Conservation (phyloP, 1,284 basidiomycete species). For the Trichosporon asahii region DNA sequence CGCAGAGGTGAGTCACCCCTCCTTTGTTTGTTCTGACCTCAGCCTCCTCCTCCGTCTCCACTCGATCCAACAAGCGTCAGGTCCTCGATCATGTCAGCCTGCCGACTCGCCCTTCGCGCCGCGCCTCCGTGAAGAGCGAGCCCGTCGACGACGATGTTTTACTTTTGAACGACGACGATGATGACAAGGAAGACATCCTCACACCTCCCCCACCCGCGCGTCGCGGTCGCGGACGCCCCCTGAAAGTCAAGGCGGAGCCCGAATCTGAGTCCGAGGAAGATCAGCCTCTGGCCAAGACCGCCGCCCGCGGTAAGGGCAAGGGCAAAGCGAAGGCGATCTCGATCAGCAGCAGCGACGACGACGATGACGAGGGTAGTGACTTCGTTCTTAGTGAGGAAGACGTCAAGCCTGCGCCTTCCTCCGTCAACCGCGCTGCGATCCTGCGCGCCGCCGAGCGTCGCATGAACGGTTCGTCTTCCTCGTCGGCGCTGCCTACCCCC, state of each 20-base stretch:
- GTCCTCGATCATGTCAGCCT: slow-evolving; percentile 7
- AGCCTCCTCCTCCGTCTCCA: neutral
- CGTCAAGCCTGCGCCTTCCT: neutral
- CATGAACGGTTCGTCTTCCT: slow-evolving; percentile 6
- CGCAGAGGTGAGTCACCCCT: slow-evolving; percentile 7
- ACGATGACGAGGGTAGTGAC: neutral
- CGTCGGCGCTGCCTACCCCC: slow-evolving; percentile 5
- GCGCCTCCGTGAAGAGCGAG: slow-evolving; percentile 13
- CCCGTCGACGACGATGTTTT: slow-evolving; percentile 12
- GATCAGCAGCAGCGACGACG: neutral
- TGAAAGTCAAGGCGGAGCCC: neutral
- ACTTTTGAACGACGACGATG: slow-evolving; percentile 14
- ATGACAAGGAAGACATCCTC: slow-evolving; percentile 16
- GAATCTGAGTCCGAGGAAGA: slow-evolving; percentile 24
- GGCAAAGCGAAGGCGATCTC: slow-evolving; percentile 1
- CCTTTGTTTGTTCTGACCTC: neutral
- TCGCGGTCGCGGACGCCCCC: neutral
- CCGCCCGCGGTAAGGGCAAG: slow-evolving; percentile 9
- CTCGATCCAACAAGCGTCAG: neutral
- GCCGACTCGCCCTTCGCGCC: neutral
- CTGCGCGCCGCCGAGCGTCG: slow-evolving; percentile 18
- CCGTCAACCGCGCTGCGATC: slow-evolving; percentile 10
- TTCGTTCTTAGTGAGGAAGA: slow-evolving; percentile 5
- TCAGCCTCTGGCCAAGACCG: slow-evolving; percentile 7
- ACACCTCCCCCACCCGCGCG: neutral